Conservation (phyloP, 345 rosid species). For the Murraya koenigii region DNA sequence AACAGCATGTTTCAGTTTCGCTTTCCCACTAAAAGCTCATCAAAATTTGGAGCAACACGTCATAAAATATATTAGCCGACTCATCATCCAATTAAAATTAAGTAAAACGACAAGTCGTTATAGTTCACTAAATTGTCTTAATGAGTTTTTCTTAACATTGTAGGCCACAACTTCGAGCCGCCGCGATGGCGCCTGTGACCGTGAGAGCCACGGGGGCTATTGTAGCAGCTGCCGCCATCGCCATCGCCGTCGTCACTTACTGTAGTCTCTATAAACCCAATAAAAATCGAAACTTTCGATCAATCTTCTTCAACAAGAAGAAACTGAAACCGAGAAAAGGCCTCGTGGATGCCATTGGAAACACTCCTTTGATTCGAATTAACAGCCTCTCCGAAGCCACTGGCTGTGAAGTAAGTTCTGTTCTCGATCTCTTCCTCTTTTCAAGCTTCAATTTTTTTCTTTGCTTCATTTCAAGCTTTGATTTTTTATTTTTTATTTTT, state of each 20-base stretch:
- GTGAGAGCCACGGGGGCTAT: slow-evolving; percentile 38
- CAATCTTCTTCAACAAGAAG: slow-evolving; percentile 27
- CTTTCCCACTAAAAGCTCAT: no score
- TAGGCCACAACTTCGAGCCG: slow-evolving; percentile 4
- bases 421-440: slow-evolving; percentile 2
- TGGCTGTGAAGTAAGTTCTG: slow-evolving; percentile 72
- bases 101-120: background rate
- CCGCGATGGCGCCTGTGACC: slow-evolving; percentile 56
- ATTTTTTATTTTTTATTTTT: background rate
- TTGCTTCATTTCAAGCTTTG: background rate
- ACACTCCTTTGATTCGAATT: slow-evolving; percentile 86
- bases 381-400: slow-evolving; percentile 91
- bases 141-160: background rate
- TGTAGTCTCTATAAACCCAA: slow-evolving; percentile 39
- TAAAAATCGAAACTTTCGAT: slow-evolving; percentile 13
- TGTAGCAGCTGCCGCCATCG: slow-evolving; percentile 39
- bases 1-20: no score
- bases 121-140: background rate
- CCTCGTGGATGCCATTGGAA: slow-evolving; percentile 67
- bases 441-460: background rate
- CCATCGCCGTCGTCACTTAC: slow-evolving; percentile 47
- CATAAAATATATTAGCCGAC: no score
- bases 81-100: no score
- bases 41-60: no score
- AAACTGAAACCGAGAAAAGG: slow-evolving; percentile 45